These are phyloP conservation scores for Uncinocarpus reesii DNA, from an alignment of 2,329 filamentous ascomycete species.

Conservation along the genomic window DNA sequence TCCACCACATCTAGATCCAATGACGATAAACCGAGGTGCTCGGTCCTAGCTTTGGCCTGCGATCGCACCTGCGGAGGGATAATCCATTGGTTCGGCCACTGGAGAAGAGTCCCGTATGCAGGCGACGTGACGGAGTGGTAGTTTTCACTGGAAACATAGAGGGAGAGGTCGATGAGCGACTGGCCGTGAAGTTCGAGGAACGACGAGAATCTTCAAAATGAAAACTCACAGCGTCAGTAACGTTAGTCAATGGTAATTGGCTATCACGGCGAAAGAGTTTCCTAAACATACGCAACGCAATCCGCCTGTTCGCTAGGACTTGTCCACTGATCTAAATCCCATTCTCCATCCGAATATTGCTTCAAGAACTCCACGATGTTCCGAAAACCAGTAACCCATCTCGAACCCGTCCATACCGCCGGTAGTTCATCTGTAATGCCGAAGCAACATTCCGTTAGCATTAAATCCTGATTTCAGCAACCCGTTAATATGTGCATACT, in stretches of 20 bases:
- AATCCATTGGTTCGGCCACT: constrained; percentile 82
- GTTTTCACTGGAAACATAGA: constrained; percentile 85
- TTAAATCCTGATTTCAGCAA: neutral
- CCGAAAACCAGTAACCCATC: constrained; percentile 44
- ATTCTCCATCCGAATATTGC: constrained; percentile 38
- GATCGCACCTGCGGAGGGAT: constrained; percentile 63
- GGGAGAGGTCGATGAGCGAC: constrained; percentile 69
- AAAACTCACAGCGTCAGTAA: neutral
- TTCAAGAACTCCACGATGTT: constrained; percentile 46
- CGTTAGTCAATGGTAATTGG: neutral
- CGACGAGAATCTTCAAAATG: constrained; percentile 41
- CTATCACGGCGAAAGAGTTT: neutral
- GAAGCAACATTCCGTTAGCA: neutral
- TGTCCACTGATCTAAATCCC: constrained; percentile 40
- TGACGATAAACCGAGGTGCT: constrained; percentile 57
- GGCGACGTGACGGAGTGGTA: constrained; percentile 68
- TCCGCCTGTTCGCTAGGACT: constrained; percentile 38
- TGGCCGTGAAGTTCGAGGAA: constrained; percentile 67
- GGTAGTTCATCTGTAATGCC: constrained; percentile 45
- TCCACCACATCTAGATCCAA: constrained; percentile 51
- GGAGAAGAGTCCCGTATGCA: constrained; percentile 66
- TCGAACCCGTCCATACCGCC: constrained; percentile 45
- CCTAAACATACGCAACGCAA: constrained; percentile 38
- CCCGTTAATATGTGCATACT: constrained; percentile 42
- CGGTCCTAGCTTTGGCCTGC: constrained; percentile 59